phyloP scores from a whole-genome alignment of 2,329 filamentous ascomycete species.

The Hortaea sp. region DNA sequence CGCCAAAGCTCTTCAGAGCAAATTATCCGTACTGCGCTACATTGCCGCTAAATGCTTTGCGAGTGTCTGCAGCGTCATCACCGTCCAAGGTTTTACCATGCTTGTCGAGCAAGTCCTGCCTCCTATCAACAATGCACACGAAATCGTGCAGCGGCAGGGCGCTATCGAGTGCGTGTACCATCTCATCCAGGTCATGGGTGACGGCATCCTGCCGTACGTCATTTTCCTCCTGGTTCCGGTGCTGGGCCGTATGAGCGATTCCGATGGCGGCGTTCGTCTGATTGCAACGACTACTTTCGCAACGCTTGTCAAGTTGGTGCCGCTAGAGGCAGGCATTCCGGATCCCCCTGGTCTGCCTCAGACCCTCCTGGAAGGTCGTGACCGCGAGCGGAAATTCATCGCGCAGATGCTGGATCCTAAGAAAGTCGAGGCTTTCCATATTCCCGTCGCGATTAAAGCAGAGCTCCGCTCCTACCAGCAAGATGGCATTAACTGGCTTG shows the following conservation, averaged over 20 bases:
- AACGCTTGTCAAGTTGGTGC: conserved; percentile 91
- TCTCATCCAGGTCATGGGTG: conserved; percentile 95
- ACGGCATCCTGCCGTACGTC: conserved; percentile 89
- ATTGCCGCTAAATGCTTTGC: conserved; percentile 96
- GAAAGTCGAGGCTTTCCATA: conserved; percentile 88
- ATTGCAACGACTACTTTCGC: conserved; percentile 96
- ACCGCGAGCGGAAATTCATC: conserved; percentile 93
- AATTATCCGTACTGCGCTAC: conserved; percentile 86
- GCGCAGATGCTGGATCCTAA: conserved; percentile 91
- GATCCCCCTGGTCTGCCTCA: conserved; percentile 89
- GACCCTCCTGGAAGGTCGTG: conserved; percentile 77
- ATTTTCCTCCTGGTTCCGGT: conserved; percentile 98
- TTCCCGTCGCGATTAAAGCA: conserved; percentile 94
- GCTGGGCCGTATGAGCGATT: conserved; percentile 94
- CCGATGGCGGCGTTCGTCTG: conserved; percentile 86
- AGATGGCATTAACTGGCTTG: conserved; percentile 96
- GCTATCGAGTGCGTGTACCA: conserved; percentile 95
- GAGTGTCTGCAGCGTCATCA: conserved; percentile 93
- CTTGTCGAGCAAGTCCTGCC: conserved; percentile 88
- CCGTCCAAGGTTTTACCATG: conserved; percentile 89
- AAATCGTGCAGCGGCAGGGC: conserved; percentile 82
- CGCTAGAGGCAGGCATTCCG: conserved; percentile 91
- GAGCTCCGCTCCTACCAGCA: conserved; percentile 95
- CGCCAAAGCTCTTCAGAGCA: conserved; percentile 76
- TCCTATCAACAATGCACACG: conserved; percentile 80